These are phyloP conservation scores for Hanseniaspora jakobsenii DNA, from an alignment of 805 yeast genomes.

Conservation along the genomic window DNA sequence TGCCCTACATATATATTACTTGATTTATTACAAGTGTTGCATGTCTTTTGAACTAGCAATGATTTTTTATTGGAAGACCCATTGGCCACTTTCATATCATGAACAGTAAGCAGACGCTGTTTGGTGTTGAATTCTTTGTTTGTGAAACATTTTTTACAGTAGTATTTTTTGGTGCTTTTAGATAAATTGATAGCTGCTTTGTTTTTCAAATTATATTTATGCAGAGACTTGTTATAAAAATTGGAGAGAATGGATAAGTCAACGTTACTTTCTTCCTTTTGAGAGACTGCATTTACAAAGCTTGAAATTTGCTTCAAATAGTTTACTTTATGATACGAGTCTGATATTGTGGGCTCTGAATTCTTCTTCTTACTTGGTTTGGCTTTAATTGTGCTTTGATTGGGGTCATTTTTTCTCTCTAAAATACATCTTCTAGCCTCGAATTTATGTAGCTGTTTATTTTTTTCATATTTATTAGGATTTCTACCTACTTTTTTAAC, in stretches of 20 bases:
- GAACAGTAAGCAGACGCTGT: conserved; percentile 2
- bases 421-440: not conserved
- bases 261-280: not conserved
- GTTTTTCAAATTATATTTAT: conserved; percentile 5
- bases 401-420: not conserved
- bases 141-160: conserved; percentile 11
- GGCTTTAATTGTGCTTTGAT: not conserved
- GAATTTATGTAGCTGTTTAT: conserved; percentile 2
- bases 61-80: conserved; percentile 5
- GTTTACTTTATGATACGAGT: conserved; percentile 10
- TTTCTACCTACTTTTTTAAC: not conserved
- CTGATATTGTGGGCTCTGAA: conserved; percentile 1
- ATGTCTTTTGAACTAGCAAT: conserved; percentile 5
- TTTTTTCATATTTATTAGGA: conserved; percentile 1
- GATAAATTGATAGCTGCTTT: conserved; percentile 4
- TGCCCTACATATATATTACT: conserved; percentile 9
- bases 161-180: conserved; percentile 2
- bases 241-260: conserved; percentile 1
- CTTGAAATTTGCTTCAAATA: conserved; percentile 3
- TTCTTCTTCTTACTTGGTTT: not conserved
- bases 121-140: conserved; percentile 8
- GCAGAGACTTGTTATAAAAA: conserved; percentile 3
- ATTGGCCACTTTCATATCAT: not conserved
- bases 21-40: not conserved
- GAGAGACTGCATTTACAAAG: not conserved